These are phyloP conservation scores for Bifiguratus adelaidae DNA, from an alignment of 192 early-diverging fungal species.

Conservation along the genomic window DNA sequence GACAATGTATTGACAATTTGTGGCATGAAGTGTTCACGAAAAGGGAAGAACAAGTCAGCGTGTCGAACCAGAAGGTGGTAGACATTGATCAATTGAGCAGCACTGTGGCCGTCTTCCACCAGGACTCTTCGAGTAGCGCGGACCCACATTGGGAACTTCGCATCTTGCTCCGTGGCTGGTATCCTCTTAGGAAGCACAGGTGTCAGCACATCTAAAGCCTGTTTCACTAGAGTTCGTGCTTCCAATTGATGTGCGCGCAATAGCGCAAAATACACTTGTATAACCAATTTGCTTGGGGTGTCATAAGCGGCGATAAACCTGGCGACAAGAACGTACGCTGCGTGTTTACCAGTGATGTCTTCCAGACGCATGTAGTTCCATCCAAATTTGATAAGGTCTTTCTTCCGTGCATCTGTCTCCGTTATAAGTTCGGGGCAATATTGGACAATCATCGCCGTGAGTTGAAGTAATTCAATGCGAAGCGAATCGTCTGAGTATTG, in stretches of 20 bases:
- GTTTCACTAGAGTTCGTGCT: constrained; percentile 75
- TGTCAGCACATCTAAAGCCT: constrained; percentile 88
- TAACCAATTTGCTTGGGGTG: constrained; percentile 79
- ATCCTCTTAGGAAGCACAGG: constrained; percentile 85
- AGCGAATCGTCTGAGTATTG: constrained; percentile 54
- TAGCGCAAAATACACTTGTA: constrained; percentile 79
- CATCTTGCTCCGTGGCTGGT: constrained; percentile 11
- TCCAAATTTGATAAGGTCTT: constrained; percentile 92
- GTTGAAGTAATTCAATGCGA: constrained; percentile 83
- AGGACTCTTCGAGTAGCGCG: constrained; percentile 80
- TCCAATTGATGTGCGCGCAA: constrained; percentile 87
- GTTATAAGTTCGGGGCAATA: constrained; percentile 66
- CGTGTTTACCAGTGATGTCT: constrained; percentile 91
- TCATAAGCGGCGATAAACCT: constrained; percentile 91
- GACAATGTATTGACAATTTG: constrained; percentile 80
- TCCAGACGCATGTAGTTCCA: constrained; percentile 81
- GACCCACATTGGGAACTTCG: constrained; percentile 70
- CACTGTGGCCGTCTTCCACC: constrained; percentile 87
- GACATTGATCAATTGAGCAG: constrained; percentile 80
- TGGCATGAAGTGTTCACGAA: constrained; percentile 79
- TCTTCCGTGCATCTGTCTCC: constrained; percentile 65
- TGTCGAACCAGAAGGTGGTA: constrained; percentile 89
- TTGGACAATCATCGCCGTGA: constrained; percentile 81
- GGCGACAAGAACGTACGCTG: constrained; percentile 88
- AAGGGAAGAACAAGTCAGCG: constrained; percentile 81